Evolutionary conservation across 306 rosid species (phyloP).

Genomic region (Erythrophleum fordii): DNA sequence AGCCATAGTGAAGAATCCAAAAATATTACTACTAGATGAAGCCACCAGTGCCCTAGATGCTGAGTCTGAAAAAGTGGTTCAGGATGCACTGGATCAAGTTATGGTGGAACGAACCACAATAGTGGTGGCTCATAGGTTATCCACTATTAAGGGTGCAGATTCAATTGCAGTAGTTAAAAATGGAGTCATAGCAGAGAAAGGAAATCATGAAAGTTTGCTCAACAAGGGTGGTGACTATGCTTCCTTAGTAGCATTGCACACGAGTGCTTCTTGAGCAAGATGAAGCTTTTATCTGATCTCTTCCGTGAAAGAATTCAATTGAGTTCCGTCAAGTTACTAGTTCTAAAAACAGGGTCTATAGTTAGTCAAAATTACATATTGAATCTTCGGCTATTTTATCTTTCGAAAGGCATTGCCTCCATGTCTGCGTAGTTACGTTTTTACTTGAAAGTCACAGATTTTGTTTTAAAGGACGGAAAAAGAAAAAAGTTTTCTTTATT

Average conservation of each 20-base stretch:
- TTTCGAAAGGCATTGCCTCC: background rate
- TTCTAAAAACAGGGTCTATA: no score
- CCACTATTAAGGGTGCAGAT: slow-evolving; percentile 69
- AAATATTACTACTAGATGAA: slow-evolving; percentile 67
- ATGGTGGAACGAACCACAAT: slow-evolving; percentile 66
- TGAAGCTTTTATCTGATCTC: background rate
- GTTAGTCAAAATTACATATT: background rate
- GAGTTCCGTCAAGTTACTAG: background rate
- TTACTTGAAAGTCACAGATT: background rate
- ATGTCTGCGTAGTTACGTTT: background rate
- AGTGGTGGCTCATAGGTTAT: slow-evolving; percentile 73
- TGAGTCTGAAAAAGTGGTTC: slow-evolving; percentile 73
- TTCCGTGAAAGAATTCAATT: background rate
- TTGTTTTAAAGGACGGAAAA: no score
- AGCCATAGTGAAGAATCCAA: slow-evolving; percentile 67
- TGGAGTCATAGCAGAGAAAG: slow-evolving; percentile 63
- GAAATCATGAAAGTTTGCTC: slow-evolving; percentile 53
- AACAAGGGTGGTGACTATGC: slow-evolving; percentile 52
- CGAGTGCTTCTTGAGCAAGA: slow-evolving; percentile 33
- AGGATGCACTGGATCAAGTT: slow-evolving; percentile 67
- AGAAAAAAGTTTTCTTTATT: no score
- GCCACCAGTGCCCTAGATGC: slow-evolving; percentile 88
- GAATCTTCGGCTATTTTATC: background rate
- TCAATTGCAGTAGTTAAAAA: slow-evolving; percentile 65
- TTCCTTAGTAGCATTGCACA: slow-evolving; percentile 53